Conservation (phyloP, 1,284 basidiomycete genomes). For the Erythrobasidium hasegawianum region DNA sequence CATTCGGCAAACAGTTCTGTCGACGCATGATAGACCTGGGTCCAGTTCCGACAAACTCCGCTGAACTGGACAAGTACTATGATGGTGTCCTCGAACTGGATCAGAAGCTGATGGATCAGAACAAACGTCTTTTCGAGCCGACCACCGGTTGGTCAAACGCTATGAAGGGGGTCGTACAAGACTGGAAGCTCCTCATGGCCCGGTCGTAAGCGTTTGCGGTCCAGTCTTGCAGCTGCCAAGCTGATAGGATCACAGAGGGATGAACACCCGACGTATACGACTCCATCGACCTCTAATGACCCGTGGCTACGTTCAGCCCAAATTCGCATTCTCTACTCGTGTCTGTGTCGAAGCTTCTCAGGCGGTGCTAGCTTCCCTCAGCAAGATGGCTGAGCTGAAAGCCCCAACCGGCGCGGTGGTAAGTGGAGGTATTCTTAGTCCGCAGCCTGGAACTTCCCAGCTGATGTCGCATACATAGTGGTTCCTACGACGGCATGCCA, state of each 20-base stretch:
- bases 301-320: conserved; percentile 14
- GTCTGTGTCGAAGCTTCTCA: conserved; percentile 15
- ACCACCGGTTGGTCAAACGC: too few relatives aligned
- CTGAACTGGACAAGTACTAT: conserved; percentile 22
- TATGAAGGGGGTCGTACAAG: too few relatives aligned
- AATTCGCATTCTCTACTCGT: conserved; percentile 10
- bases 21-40: conserved; percentile 18
- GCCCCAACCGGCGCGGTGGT: conserved; percentile 6
- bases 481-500: conserved; percentile 25
- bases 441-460: too few relatives aligned
- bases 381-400: conserved; percentile 8
- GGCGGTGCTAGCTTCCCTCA: conserved; percentile 9
- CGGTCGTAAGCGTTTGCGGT: not conserved
- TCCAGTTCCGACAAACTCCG: conserved; percentile 5
- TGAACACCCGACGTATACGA: not conserved
- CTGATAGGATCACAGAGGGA: too few relatives aligned
- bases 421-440: too few relatives aligned
- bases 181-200: not conserved
- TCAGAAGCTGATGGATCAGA: conserved; percentile 2
- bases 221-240: too few relatives aligned
- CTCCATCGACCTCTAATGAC: conserved; percentile 28
- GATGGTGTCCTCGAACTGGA: conserved; percentile 1
- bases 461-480: not conserved
- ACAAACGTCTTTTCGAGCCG: too few relatives aligned
- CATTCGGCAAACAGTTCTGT: not conserved